phyloP scores from a whole-genome alignment of 768 basidiomycete genomes.

The Amanita rimosa region DNA sequence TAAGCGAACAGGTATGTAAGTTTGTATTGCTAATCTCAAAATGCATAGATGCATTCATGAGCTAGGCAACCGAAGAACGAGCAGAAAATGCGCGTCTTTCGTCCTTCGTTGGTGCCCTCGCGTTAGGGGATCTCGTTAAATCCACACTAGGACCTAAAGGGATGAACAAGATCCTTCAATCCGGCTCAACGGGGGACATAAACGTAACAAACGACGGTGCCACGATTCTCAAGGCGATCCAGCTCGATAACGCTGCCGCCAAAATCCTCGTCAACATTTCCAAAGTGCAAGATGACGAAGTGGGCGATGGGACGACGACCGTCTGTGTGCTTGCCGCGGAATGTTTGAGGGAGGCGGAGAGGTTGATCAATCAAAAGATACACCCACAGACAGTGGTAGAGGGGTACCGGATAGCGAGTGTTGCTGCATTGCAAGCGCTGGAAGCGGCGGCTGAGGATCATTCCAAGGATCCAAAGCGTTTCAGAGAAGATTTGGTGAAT shows the following conservation, averaged over 20 bases:
- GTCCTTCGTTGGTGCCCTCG: constrained; percentile 95
- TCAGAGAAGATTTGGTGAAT: constrained; percentile 88
- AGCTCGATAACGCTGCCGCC: constrained; percentile 96
- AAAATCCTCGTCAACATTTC: constrained; percentile 99
- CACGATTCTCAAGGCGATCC: constrained; percentile 94
- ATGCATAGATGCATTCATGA: not conserved
- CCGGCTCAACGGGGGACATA: constrained; percentile 79
- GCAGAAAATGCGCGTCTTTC: constrained; percentile 97
- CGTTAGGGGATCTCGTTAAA: constrained; percentile 96
- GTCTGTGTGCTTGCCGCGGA: constrained; percentile 92
- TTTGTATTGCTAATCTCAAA: not conserved
- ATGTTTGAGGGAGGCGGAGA: constrained; percentile 89
- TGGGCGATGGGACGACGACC: constrained; percentile 90
- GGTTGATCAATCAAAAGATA: constrained; percentile 81
- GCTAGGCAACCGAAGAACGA: constrained; percentile 82
- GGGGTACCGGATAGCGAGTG: constrained; percentile 88
- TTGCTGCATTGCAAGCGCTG: constrained; percentile 74
- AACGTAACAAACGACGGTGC: constrained; percentile 99
- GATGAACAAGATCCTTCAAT: constrained; percentile 99
- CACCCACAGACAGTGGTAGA: constrained; percentile 98
- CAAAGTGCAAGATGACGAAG: constrained; percentile 99
- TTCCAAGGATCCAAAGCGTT: constrained; percentile 59
- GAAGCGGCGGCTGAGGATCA: constrained; percentile 78
- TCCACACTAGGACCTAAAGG: constrained; percentile 98
- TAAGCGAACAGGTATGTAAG: constrained; percentile 14